Evolutionary conservation across 2,329 filamentous ascomycete species (phyloP).

Genomic region (Colletotrichum musicola): DNA sequence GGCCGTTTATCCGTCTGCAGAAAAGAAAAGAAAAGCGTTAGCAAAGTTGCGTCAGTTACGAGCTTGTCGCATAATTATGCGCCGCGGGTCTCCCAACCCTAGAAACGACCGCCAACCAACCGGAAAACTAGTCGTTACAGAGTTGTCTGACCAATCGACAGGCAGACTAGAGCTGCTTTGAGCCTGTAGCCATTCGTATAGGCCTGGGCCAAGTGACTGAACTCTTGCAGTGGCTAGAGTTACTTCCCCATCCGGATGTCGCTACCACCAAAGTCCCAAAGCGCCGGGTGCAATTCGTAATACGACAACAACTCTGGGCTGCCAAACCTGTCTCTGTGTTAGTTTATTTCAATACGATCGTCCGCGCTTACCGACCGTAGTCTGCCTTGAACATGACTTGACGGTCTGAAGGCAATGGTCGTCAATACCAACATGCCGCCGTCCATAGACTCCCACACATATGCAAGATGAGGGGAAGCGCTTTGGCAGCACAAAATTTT

Average conservation of each 20-base stretch:
- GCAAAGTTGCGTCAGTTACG: conserved; percentile 1
- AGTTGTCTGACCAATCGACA: conserved; percentile 2
- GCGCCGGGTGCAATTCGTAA: too few relatives aligned
- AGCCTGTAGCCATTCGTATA: conserved; percentile 2
- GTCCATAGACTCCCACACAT: too few relatives aligned
- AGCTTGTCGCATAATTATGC: conserved; percentile 12
- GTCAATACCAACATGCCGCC: too few relatives aligned
- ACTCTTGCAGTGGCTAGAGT: conserved; percentile 4
- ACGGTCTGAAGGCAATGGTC: too few relatives aligned
- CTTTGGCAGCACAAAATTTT: background rate
- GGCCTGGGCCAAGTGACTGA: background rate
- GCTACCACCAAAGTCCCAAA: too few relatives aligned
- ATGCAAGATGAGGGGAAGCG: background rate
- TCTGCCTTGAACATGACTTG: too few relatives aligned
- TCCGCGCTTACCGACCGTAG: too few relatives aligned
- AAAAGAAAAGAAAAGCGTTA: background rate
- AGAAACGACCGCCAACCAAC: conserved; percentile 3
- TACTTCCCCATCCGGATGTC: background rate
- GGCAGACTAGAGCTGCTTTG: conserved; percentile 8
- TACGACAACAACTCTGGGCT: too few relatives aligned
- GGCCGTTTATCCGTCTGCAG: background rate
- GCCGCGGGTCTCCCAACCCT: conserved; percentile 5
- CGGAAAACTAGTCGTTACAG: conserved; percentile 10
- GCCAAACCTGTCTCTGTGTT: too few relatives aligned
- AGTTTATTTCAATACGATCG: too few relatives aligned